Percentiles rank a stretch among this genome's conserved stretches.
phyloP scores from a whole-genome alignment of 2,329 filamentous ascomycete genomes.

The Curvularia lunata region DNA sequence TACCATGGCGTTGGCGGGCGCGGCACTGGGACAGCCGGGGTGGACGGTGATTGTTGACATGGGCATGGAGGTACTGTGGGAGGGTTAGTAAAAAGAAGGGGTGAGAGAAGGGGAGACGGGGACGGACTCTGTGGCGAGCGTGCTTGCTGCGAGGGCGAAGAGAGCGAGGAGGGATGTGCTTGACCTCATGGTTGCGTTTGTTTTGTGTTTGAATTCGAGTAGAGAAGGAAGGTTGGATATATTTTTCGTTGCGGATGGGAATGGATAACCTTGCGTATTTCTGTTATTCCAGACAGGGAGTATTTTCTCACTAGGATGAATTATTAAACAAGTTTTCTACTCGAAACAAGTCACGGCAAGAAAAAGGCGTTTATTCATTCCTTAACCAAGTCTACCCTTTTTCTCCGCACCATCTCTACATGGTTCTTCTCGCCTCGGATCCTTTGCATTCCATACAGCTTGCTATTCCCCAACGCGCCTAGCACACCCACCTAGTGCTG shows the following conservation, averaged over 20 bases:
- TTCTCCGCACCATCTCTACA: neutral
- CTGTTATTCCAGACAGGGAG: too few species aligned
- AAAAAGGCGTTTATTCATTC: neutral
- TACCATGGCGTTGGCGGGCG: constrained; percentile 25
- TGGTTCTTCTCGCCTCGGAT: neutral
- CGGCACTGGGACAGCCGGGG: constrained; percentile 24
- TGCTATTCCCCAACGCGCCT: neutral
- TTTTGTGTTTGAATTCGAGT: neutral
- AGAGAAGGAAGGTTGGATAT: neutral
- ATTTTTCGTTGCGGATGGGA: neutral
- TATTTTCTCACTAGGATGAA: neutral
- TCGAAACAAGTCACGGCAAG: neutral
- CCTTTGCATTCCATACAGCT: neutral
- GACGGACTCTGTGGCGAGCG: constrained; percentile 13
- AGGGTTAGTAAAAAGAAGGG: neutral
- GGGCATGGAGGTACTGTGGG: constrained; percentile 2
- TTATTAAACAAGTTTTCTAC: neutral
- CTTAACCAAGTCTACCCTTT: neutral
- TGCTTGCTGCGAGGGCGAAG: constrained; percentile 4
- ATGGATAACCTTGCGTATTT: neutral
- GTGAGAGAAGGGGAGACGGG: neutral
- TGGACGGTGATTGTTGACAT: constrained; percentile 25
- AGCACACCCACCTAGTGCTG: neutral
- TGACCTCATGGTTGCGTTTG: constrained; percentile 6
- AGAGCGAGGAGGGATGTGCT: neutral